A percentile compares a stretch with the other conserved stretches of the same genome.
Evolutionary conservation across 2,329 filamentous ascomycete genomes (phyloP).

Genomic region (Bimuria novae-zelandiae): DNA sequence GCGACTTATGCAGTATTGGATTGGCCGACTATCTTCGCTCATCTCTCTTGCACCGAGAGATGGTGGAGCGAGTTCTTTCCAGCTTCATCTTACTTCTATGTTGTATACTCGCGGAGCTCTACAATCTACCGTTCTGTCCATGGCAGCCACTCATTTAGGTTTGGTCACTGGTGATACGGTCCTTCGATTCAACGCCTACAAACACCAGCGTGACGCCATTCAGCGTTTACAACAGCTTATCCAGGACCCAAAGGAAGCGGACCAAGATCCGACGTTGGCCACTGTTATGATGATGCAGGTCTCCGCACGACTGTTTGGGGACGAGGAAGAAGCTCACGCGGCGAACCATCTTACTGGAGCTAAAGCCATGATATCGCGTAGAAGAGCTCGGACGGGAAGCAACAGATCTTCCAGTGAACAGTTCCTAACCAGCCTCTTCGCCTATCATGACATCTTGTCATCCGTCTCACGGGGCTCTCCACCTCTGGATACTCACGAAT

Average conservation of each 20-base stretch:
- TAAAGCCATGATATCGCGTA: constrained; percentile 35
- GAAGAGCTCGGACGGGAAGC: constrained; percentile 13
- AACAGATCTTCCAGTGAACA: constrained; percentile 25
- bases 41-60: constrained; percentile 32
- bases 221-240: constrained; percentile 29
- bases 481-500: constrained; percentile 28
- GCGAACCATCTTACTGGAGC: constrained; percentile 38
- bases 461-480: constrained; percentile 33
- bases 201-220: constrained; percentile 36
- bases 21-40: constrained; percentile 28
- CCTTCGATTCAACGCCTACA: constrained; percentile 30
- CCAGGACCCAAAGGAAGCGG: constrained; percentile 23
- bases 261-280: constrained; percentile 30
- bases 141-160: constrained; percentile 38
- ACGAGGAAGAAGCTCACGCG: constrained; percentile 30
- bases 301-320: constrained; percentile 33
- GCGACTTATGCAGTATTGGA: constrained; percentile 36
- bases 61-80: constrained; percentile 28
- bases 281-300: constrained; percentile 43
- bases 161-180: constrained; percentile 24
- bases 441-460: constrained; percentile 40
- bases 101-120: constrained; percentile 29
- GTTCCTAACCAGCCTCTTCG: constrained; percentile 37
- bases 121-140: constrained; percentile 37
- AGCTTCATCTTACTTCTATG: constrained; percentile 36